These are phyloP conservation scores for Oemleria cerasiformis DNA, from an alignment of 306 rosid species.

Conservation along the genomic window DNA sequence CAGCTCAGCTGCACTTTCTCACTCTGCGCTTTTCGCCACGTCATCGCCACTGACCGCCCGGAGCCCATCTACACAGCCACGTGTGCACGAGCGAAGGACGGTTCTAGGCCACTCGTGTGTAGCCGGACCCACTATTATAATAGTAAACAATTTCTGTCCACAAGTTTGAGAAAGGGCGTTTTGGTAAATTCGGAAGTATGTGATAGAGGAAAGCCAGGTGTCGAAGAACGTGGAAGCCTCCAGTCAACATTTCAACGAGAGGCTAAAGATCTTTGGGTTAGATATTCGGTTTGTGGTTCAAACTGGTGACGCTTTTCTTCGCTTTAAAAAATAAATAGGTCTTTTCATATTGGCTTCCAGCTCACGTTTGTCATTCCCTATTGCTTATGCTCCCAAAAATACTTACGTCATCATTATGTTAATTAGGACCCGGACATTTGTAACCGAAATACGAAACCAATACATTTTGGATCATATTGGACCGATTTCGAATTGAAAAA, in stretches of 20 bases:
- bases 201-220: not conserved
- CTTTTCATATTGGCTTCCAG: not conserved
- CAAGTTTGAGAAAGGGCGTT: constrained; percentile 5
- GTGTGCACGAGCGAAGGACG: not conserved
- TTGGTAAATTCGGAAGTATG: constrained; percentile 15
- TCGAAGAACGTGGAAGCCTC: constrained; percentile 4
- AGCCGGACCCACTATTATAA: not conserved
- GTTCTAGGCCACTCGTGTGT: not conserved
- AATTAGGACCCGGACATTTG: no score
- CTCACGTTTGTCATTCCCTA: no score
- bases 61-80: not conserved
- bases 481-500: no score
- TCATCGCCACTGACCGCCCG: constrained; percentile 4
- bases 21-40: constrained; percentile 1
- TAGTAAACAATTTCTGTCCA: constrained; percentile 11
- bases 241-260: constrained; percentile 3
- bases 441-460: no score
- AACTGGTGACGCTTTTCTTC: not conserved
- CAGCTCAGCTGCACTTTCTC: constrained; percentile 2
- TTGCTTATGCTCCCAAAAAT: no score
- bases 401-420: no score
- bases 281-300: constrained; percentile 8
- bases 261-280: not conserved
- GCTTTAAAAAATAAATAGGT: no score
- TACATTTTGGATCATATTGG: no score